Evolutionary conservation across 768 basidiomycete genomes (phyloP).

Genomic region (Lactarius vividus): DNA sequence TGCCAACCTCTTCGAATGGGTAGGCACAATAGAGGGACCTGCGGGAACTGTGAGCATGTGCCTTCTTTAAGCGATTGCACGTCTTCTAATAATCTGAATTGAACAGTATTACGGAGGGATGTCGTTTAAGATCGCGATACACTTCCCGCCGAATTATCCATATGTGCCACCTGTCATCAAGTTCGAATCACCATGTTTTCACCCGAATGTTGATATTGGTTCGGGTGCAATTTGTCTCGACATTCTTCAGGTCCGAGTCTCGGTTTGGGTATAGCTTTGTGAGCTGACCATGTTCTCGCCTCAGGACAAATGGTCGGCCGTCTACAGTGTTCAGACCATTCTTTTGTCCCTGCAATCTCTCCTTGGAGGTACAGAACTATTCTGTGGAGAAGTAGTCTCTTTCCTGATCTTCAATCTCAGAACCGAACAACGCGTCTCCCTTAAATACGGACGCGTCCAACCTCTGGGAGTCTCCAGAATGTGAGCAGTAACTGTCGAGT

Average conservation of each 20-base stretch:
- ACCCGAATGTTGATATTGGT: constrained; percentile 84
- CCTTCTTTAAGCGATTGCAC: constrained; percentile 1
- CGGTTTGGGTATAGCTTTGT: constrained; percentile 2
- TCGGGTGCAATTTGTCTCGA: constrained; percentile 82
- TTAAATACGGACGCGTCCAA: constrained; percentile 83
- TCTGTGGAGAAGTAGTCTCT: background rate
- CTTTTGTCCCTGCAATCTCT: constrained; percentile 84
- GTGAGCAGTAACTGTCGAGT: constrained; percentile 37
- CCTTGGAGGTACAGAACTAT: constrained; percentile 63
- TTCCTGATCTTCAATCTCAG: constrained; percentile 38
- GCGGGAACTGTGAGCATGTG: constrained; percentile 59
- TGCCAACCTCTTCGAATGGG: constrained; percentile 86
- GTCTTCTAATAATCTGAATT: constrained; percentile 15
- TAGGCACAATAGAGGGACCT: constrained; percentile 83
- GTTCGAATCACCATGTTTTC: constrained; percentile 87
- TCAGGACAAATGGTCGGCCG: constrained; percentile 91
- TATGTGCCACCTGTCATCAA: constrained; percentile 82
- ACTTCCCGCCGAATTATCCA: constrained; percentile 86
- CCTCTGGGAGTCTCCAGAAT: constrained; percentile 71
- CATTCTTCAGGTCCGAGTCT: constrained; percentile 66
- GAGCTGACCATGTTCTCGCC: background rate
- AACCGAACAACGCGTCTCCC: constrained; percentile 92
- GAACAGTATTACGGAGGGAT: constrained; percentile 72
- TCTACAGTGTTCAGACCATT: constrained; percentile 89
- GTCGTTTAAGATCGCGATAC: constrained; percentile 78